Evolutionary conservation across 1,284 basidiomycete genomes (phyloP), one percentile per base, ranked within the genome.

Genomic region (Ceratobasidium sp.): DNA sequence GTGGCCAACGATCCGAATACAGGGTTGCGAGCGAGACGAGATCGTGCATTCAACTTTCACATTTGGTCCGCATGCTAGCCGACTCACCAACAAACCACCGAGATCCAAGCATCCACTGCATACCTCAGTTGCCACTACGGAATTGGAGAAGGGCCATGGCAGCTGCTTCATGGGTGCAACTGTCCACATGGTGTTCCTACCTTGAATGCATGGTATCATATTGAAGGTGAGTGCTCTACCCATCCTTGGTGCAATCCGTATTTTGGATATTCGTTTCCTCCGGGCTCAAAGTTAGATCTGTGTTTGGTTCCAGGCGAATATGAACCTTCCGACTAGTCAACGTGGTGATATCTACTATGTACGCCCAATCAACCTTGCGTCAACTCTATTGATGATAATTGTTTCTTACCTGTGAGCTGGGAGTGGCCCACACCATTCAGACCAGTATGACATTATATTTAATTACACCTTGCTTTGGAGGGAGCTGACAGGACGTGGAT

Each of bases 41-140:
- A 91, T 92, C 6, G 66, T 77, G n/a, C 16, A 48, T 30, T 35
- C 18, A 23, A 30, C 12, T n/a, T 30, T 8, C 7, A 33, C 35
- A 12, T 30, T 33, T 3, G 57, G 33, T 16, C 57, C 57, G 12
- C 57, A 59, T 52, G 5, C 48, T 20, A 20, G 20, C 6, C 18
- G 18, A 18, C 16, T 38, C 20, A 16, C n/a, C 59, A 23, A 62
- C 35, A 18, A 41, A 20, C 33, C 44, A n/a, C 3, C 3, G 35
- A 68, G 64, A 86, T 89, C 81, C 91, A 92, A 83, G 84, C 87
- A 0, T 87, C 88, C 0, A 90, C 91, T 2, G 90, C 90, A 2
- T 93, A 89, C 87, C 87, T 92, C 10, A 92, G 92, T 80, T 85
- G 90, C 6, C 88, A 88, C 81, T 92, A 91, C 79, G 91, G 91